Evolutionary conservation across 202 grass and related monocot genomes (phyloP).

Genomic region (Saccharum hybrid): DNA sequence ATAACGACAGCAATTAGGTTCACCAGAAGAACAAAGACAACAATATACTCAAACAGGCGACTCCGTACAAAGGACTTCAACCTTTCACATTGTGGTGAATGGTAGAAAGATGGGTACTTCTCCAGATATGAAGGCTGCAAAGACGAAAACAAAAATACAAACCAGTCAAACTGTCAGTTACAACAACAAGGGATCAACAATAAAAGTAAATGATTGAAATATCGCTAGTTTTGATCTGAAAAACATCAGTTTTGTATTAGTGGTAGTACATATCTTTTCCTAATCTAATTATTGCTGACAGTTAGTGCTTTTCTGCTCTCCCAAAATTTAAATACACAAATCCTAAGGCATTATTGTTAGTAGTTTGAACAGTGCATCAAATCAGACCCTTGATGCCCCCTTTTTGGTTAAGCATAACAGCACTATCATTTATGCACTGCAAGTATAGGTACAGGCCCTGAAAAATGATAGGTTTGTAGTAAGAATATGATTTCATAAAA

Average conservation of each 20-base stretch:
- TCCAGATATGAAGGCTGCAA: slow-evolving; percentile 94
- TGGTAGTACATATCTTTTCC: neutral
- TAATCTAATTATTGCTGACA: neutral
- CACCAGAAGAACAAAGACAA: slow-evolving; percentile 76
- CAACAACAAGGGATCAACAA: slow-evolving; percentile 12
- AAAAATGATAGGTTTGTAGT: neutral
- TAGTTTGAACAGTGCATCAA: neutral
- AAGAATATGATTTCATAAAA: slow-evolving; percentile 14
- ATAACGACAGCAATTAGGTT: slow-evolving; percentile 92
- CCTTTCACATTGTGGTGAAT: slow-evolving; percentile 59
- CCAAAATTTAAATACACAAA: slow-evolving; percentile 8
- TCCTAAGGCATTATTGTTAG: neutral
- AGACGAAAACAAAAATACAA: slow-evolving; percentile 41
- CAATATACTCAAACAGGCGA: slow-evolving; percentile 67
- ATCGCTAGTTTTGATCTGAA: neutral
- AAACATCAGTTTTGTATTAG: neutral
- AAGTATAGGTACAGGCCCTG: neutral
- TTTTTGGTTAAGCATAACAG: slow-evolving; percentile 11
- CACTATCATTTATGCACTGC: slow-evolving; percentile 18
- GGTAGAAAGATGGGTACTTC: slow-evolving; percentile 83
- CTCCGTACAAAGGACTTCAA: slow-evolving; percentile 86
- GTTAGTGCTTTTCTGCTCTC: neutral
- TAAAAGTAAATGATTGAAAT: slow-evolving; percentile 9
- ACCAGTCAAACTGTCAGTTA: slow-evolving; percentile 33
- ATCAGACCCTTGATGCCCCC: slow-evolving; percentile 1